Evolutionary conservation across 768 basidiomycete species (phyloP), one percentile per base, ranked within the genome.

Genomic region (Leccinum boreale): DNA sequence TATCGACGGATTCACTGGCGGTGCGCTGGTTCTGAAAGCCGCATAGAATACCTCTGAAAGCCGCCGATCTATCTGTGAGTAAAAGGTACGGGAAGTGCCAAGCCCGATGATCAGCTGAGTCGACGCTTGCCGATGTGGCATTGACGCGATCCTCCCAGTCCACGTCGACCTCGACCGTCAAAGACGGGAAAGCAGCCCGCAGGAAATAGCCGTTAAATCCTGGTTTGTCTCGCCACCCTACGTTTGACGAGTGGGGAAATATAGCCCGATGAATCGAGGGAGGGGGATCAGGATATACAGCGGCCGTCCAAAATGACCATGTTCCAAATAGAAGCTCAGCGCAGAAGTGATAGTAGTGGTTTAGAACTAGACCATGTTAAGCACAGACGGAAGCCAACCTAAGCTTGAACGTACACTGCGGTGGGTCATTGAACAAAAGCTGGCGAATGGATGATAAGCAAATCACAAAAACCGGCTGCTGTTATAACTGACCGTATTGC

Each of bases 271-370:
- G 73, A 19, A 92, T 78, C 0, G 79, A 77, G 0, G 88, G 85
- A 15, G 84, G 79, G 47, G 62, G 58, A n/a, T 57, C 58, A 45
- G 70, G 56, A 56, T 68, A 64, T 17, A 61, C 58, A 6, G 85
- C 79, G 35, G 86, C 85, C 47, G 78, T 76, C 86, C 86, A 90
- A 64, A 90, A 81, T 2, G 89, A 81, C 80, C 89, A 90, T 3
- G 81, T 74, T 31, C 91, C 92, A 31, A 93, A 75, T 56, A 91
- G 74, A 49, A 91, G 82, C 67, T 94, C 92, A 0, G 88, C 92
- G 31, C 87, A 88, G 58, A 91, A 86, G 72, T 94, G 92, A 72
- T 93, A 94, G 70, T 92, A 94, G 69, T 94, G 92, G 48, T 78
- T 75, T n/a, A 93, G 79, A 78, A 94, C 74, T 77, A 35, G 23